Evolutionary conservation across 1,284 basidiomycete genomes (phyloP), one percentile per base, ranked within the genome.

Genomic region (Hypsizygus ulmarius): DNA sequence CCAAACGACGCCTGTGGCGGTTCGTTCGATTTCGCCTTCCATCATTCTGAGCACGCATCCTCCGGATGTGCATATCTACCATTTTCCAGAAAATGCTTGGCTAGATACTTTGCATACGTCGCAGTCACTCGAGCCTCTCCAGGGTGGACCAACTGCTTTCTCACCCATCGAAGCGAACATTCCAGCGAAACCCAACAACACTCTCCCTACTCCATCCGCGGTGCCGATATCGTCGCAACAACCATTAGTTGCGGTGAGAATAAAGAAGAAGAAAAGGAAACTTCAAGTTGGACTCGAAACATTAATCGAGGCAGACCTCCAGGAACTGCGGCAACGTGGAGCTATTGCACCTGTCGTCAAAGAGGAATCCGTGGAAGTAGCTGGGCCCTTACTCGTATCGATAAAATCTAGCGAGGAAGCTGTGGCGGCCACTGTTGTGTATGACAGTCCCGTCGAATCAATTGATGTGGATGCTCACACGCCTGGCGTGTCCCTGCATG

Each of bases 181-280:
- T 10, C 1, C 19, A 14, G 9, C 39, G 12, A 3, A 9, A 27
- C 29, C 16, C 18, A 36, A 27, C n/a, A 25, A 14, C 39, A 29
- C 39, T 32, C 25, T 49, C 21, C 19, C 39, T 15, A 5, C 19
- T 9, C 35, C 42, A 14, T 25, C 15, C 5, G 9, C 33, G 39
- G 27, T 37, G 45, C 14, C 14, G 21, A 9, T 39, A 25, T 34
- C 48, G 9, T 25, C 42, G 21, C 40, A 36, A 39, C 38, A 35
- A 21, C n/a, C 51, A 11, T 18, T 46, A 19, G 53, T 44, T 29
- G 42, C 51, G 7, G 64, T 57, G 44, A 32, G 42, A 8, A 57
- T 51, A 37, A 67, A 63, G 46, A 68, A 64, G 49, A 60, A 61
- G 49, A 69, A 65, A 55, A 60, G 57, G 51, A 60, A 57, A 27